Evolutionary conservation across 176 grass and related monocot species (phyloP).

Genomic region (Triticum monococcum): DNA sequence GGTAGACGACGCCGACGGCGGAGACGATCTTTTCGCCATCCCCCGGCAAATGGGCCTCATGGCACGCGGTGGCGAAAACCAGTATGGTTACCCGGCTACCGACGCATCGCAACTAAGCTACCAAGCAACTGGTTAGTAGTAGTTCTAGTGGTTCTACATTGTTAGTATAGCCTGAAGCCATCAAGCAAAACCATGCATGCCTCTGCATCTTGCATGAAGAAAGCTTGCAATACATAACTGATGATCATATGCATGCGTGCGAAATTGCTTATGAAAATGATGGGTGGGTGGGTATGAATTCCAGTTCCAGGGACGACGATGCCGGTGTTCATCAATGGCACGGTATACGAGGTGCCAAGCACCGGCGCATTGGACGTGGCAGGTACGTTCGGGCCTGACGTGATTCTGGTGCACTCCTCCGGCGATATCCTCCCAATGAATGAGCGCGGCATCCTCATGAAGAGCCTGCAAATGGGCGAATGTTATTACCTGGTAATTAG

Average conservation of each 20-base stretch:
- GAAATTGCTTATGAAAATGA: background rate
- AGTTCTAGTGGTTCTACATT: background rate
- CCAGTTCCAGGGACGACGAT: constrained; percentile 11
- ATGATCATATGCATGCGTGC: constrained; percentile 14
- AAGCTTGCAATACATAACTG: background rate
- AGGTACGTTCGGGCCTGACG: constrained; percentile 35
- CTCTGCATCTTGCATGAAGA: too few relatives aligned
- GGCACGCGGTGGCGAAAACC: constrained; percentile 8
- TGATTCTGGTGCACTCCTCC: constrained; percentile 60
- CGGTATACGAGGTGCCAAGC: constrained; percentile 39
- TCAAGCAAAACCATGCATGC: background rate
- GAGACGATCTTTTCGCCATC: constrained; percentile 55
- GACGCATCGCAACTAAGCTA: constrained; percentile 22
- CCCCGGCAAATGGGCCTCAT: constrained; percentile 46
- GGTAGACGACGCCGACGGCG: constrained; percentile 8
- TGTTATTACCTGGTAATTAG: constrained; percentile 52
- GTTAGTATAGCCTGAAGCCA: background rate
- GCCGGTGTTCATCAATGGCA: constrained; percentile 61
- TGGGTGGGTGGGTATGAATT: background rate
- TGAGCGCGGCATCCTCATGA: constrained; percentile 51
- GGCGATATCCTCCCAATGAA: constrained; percentile 53
- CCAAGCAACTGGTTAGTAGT: constrained; percentile 30
- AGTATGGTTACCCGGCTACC: constrained; percentile 3
- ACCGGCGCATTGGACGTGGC: constrained; percentile 25
- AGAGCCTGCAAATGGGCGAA: constrained; percentile 63